Percentiles rank a stretch among this genome's conserved stretches.
phyloP scores from a whole-genome alignment of 1,284 basidiomycete genomes.

The Vanrija sp. region DNA sequence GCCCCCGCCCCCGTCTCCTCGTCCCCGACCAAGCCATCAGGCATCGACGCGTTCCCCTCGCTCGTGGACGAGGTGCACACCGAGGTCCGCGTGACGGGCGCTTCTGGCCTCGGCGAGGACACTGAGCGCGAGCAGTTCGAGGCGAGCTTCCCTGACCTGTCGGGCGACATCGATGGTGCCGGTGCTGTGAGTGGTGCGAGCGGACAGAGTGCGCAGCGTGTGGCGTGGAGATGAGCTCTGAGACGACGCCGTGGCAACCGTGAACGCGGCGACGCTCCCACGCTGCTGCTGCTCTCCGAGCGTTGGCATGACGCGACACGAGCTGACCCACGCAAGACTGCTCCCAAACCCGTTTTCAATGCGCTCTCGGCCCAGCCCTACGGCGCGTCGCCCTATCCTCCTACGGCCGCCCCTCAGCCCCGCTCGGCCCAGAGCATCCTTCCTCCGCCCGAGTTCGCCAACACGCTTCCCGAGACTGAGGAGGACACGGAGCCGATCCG shows the following conservation, averaged over 20 bases:
- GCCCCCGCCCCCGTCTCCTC: constrained; percentile 7
- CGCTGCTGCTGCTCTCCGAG: too few species aligned
- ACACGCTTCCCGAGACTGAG: constrained; percentile 52
- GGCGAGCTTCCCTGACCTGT: constrained; percentile 84
- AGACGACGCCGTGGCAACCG: neutral
- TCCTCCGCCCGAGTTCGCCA: constrained; percentile 52
- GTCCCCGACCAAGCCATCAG: constrained; percentile 17
- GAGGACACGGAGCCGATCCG: constrained; percentile 87
- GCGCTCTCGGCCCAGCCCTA: constrained; percentile 43
- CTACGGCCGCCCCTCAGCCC: constrained; percentile 54
- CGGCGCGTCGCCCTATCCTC: constrained; percentile 46
- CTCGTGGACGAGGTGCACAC: constrained; percentile 37
- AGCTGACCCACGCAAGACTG: constrained; percentile 6
- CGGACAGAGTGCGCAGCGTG: neutral
- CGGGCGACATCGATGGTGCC: constrained; percentile 43
- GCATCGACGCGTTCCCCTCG: constrained; percentile 68
- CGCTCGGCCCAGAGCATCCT: constrained; percentile 60
- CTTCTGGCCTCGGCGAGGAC: constrained; percentile 44
- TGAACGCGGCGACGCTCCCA: too few species aligned
- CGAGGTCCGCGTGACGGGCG: constrained; percentile 73
- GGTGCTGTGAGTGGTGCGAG: constrained; percentile 3
- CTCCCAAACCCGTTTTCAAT: constrained; percentile 44
- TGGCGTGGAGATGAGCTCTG: neutral
- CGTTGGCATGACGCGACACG: neutral
- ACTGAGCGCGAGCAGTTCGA: constrained; percentile 88